Evolutionary conservation across 495 filamentous ascomycete species (phyloP), one percentile per base, ranked within the genome.

Genomic region (Daldinia childiae): DNA sequence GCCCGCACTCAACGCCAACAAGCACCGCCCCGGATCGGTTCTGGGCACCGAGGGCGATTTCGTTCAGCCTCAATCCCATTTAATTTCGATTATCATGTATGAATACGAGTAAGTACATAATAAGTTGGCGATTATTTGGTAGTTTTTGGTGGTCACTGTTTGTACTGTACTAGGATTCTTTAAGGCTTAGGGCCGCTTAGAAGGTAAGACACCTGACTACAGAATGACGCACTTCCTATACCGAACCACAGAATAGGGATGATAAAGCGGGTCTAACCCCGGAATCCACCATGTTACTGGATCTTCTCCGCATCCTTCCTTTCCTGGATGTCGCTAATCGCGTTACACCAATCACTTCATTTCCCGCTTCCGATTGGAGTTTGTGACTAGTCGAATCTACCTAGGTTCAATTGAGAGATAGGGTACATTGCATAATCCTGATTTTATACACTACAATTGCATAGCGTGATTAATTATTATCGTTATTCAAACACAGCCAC

Each of bases 221-320:
- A 32, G 26, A 48, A 68, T 72, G 69, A 72, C 69, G 69, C 64
- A 65, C 64, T 14, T n/a, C 50, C 21, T 19, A 59, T 60, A 71
- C 68, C 68, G 68, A 71, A 61, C 30, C 11, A 58, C 32, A 14
- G 57, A 61, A 55, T 65, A 71, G 68, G 68, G 27, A 58, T 38
- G 41, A 50, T 15, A 57, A 39, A 43, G 56, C 26, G 61, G 67
- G 39, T 27, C 48, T 6, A 15, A 7, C 48, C 61, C 52, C 41
- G 26, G 55, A 56, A 26, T 26, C 61, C 55, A 64, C 32, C 51
- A 34, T 34, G 15, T 59, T 54, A 64, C 19, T 64, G 45, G 67
- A 36, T 70, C 55, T 48, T 60, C 67, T 64, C 67, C 67, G 67
- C 67, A 65, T 64, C 61, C 61, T 57, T 17, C 59, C 48, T 36